Evolutionary conservation across 495 filamentous ascomycete species (phyloP).

Genomic region (Margaritispora aquatica): DNA sequence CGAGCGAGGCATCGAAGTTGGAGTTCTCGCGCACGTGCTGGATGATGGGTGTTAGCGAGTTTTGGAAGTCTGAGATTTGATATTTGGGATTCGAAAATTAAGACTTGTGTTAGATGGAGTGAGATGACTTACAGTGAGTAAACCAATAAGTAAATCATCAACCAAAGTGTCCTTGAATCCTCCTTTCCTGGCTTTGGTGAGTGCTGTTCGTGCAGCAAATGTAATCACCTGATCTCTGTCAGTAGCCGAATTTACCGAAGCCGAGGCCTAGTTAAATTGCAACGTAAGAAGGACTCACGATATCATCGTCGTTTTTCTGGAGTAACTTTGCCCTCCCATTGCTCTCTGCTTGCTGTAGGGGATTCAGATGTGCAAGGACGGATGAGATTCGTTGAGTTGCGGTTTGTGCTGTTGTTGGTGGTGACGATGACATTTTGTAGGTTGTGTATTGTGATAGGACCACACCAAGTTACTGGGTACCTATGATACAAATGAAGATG

Average conservation of each 20-base stretch:
- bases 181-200: slow-evolving; percentile 74
- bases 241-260: not conserved
- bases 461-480: too few species aligned
- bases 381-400: slow-evolving; percentile 10
- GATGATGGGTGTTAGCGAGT: too few species aligned
- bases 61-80: too few species aligned
- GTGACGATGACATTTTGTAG: slow-evolving; percentile 16
- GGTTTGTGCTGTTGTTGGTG: too few species aligned
- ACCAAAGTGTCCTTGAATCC: slow-evolving; percentile 90
- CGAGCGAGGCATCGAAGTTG: slow-evolving; percentile 70
- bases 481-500: too few species aligned
- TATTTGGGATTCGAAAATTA: not conserved
- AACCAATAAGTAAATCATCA: slow-evolving; percentile 73
- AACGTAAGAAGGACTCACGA: slow-evolving; percentile 42
- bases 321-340: slow-evolving; percentile 11
- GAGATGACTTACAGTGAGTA: slow-evolving; percentile 28
- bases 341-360: slow-evolving; percentile 19
- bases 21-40: slow-evolving; percentile 66
- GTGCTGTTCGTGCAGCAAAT: slow-evolving; percentile 69
- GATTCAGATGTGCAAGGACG: slow-evolving; percentile 16
- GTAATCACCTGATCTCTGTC: slow-evolving; percentile 66
- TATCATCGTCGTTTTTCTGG: slow-evolving; percentile 31
- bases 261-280: not conserved
- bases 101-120: not conserved
- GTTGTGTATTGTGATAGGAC: too few species aligned